phyloP scores from a whole-genome alignment of 441 rosid species.

The Populus trichocarpa region DNA sequence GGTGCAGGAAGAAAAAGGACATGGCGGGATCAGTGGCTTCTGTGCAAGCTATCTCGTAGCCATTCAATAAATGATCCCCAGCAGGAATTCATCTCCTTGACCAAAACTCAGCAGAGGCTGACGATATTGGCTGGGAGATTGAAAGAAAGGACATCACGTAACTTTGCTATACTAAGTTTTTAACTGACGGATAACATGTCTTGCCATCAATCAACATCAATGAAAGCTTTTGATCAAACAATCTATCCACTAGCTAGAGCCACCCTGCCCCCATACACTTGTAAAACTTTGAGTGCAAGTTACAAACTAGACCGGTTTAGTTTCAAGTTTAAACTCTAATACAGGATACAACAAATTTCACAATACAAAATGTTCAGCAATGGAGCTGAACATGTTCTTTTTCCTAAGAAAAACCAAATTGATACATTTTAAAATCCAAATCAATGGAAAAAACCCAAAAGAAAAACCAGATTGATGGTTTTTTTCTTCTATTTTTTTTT shows the following conservation, averaged over 20 bases:
- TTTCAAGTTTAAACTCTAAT: too few relatives aligned
- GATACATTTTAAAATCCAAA: too few relatives aligned
- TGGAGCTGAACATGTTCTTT: too few relatives aligned
- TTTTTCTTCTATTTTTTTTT: too few relatives aligned
- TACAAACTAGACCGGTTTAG: not conserved
- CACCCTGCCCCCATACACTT: not conserved
- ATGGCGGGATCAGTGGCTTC: not conserved
- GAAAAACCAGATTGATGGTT: too few relatives aligned
- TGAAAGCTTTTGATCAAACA: not conserved
- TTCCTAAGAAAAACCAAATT: too few relatives aligned
- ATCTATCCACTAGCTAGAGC: not conserved
- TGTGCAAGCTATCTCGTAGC: not conserved
- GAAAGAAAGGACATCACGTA: not conserved
- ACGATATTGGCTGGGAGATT: too few relatives aligned
- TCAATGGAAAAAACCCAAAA: too few relatives aligned
- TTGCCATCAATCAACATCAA: not conserved
- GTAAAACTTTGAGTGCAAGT: not conserved
- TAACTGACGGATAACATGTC: not conserved
- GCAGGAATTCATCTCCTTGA: not conserved
- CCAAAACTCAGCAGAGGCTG: not conserved
- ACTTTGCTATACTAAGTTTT: not conserved
- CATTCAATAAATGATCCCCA: not conserved
- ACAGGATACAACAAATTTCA: too few relatives aligned
- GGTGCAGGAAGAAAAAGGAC: not conserved
- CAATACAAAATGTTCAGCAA: too few relatives aligned